Base-by-base conservation (phyloP, 2,329 filamentous ascomycete species). In the Alternaria alternata region DNA sequence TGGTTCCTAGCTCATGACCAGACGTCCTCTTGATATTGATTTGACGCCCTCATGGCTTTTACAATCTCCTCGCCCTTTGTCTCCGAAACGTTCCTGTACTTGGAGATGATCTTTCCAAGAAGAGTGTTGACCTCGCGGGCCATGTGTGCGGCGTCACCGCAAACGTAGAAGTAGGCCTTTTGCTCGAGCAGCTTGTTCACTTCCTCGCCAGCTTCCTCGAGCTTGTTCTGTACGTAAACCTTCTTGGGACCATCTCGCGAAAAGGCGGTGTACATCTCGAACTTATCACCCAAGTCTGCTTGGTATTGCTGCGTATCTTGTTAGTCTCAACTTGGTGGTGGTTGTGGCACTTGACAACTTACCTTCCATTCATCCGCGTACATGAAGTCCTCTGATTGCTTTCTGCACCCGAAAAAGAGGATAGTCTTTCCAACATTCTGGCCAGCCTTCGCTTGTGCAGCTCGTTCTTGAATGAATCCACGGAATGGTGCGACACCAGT, bases 401-500 rank as follows among this genome's bases (percentile, higher is more conserved):
- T 96, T 67, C 96, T 87, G 86, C 95, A 99, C 58, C 95, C 95
- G 73, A 97, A 98, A 85, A 99, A 99, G 49, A 99, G 83, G 44
- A 99, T 81, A 0, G 93, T 96, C 73, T 90, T 90, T 62, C 95
- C 95, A 69, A 99, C 91, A 30, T 89, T 87, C 74, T 93, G 86
- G 51, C 95, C 95, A 57, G 89, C 86, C 72, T 90, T 88, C 7
- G 91, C 93, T 78, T 92, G 89, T 74, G 91, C 91, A 54, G 92
- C 93, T 70, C 95, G 89, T 81, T 99, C 95, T 77, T 98, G 95
- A 9, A 99, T 86, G 77, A 99, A 99, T 7, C 87, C 95, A 68
- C 95, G 90, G 88, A 99, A 97, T 18, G 95, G 95, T 26, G 95
- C 95, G 56, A 97, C 93, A 84, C 95, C 95, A 54, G 95, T 98